phyloP scores from a whole-genome alignment of 345 rosid species.

The Noccaea caerulescens region DNA sequence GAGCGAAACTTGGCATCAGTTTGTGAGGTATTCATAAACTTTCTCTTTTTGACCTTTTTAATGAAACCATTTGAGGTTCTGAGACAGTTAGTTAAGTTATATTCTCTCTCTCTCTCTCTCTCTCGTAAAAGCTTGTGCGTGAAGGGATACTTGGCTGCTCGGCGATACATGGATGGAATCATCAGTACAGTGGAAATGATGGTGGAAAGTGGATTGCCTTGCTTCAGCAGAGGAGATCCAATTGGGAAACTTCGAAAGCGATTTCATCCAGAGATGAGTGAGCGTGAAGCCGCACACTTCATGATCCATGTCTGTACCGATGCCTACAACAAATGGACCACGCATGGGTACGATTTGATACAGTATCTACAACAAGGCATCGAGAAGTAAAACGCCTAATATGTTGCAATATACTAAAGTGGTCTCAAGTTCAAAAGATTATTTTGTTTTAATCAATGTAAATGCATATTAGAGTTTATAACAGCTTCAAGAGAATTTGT shows the following conservation, averaged over 20 bases:
- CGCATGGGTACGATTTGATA: slow-evolving; percentile 84
- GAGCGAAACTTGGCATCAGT: slow-evolving; percentile 75
- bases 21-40: slow-evolving; percentile 59
- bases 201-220: slow-evolving; percentile 88
- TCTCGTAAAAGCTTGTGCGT: slow-evolving; percentile 62
- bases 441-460: too few species aligned
- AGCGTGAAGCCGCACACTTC: slow-evolving; percentile 87
- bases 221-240: slow-evolving; percentile 89
- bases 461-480: too few species aligned
- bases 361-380: slow-evolving; percentile 92
- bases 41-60: neutral
- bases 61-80: neutral
- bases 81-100: neutral
- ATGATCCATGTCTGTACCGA: slow-evolving; percentile 77
- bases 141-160: slow-evolving; percentile 81
- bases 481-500: too few species aligned
- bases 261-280: slow-evolving; percentile 87
- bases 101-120: neutral
- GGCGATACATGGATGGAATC: slow-evolving; percentile 80
- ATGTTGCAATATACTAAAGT: neutral
- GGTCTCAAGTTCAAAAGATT: neutral
- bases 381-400: slow-evolving; percentile 57
- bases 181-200: slow-evolving; percentile 70
- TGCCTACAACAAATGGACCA: slow-evolving; percentile 88
- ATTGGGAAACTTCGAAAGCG: slow-evolving; percentile 83